These are phyloP conservation scores for Calocera cornea DNA, from an alignment of 768 basidiomycete genomes.

Conservation along the genomic window DNA sequence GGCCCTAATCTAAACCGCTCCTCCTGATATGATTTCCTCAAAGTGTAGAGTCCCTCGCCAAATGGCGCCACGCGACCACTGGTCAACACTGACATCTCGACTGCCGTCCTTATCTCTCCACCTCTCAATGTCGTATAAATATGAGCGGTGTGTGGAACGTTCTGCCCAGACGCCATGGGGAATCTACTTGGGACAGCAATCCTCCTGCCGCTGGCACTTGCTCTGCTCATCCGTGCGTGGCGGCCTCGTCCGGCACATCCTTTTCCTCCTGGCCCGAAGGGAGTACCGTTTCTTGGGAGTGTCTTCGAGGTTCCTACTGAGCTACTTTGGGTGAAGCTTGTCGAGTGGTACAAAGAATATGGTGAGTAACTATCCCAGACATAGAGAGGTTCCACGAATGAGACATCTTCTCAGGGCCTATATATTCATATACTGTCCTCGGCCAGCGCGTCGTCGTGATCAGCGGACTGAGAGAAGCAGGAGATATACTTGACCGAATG, in stretches of 20 bases:
- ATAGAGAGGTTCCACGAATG: background rate
- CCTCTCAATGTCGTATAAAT: too few relatives aligned
- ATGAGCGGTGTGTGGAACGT: too few relatives aligned
- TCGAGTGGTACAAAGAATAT: background rate
- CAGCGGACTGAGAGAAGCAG: background rate
- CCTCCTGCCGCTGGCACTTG: too few relatives aligned
- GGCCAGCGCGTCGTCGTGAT: background rate
- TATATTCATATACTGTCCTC: background rate
- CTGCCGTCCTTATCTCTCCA: too few relatives aligned
- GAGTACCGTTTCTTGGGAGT: conserved; percentile 42
- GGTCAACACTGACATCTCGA: too few relatives aligned
- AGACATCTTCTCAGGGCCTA: background rate
- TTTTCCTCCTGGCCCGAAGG: conserved; percentile 39
- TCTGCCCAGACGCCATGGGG: too few relatives aligned
- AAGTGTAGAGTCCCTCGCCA: too few relatives aligned
- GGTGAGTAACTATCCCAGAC: background rate
- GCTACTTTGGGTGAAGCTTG: background rate
- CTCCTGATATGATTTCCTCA: too few relatives aligned
- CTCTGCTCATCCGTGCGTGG: too few relatives aligned
- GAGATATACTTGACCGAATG: background rate
- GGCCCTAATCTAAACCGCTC: too few relatives aligned
- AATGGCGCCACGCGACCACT: too few relatives aligned
- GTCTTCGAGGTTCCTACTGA: conserved; percentile 39
- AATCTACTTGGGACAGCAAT: too few relatives aligned
- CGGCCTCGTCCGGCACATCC: background rate